Evolutionary conservation across 495 filamentous ascomycete species (phyloP).

Genomic region (Lasiosphaeriaceae sp.): DNA sequence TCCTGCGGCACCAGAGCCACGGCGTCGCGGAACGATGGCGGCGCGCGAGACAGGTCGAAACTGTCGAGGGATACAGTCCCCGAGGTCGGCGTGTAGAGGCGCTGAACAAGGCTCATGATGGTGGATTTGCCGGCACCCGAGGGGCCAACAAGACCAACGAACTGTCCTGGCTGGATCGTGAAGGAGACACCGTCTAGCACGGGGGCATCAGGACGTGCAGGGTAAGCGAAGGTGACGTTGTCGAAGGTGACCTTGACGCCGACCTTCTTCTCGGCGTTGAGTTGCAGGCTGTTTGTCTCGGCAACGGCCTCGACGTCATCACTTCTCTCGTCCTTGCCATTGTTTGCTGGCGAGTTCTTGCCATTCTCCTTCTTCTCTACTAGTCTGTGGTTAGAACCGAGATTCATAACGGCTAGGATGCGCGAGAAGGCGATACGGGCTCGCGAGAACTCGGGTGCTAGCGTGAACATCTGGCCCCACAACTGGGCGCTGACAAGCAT

Average conservation of each 20-base stretch:
- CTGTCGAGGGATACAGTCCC: conserved; percentile 53
- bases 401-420: conserved; percentile 10
- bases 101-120: conserved; percentile 59
- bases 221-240: conserved; percentile 56
- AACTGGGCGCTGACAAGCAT: conserved; percentile 29
- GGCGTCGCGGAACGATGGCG: conserved; percentile 42
- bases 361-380: not conserved
- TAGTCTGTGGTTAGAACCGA: conserved; percentile 7
- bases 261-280: conserved; percentile 41
- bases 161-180: conserved; percentile 59
- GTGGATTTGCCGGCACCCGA: conserved; percentile 71
- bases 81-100: conserved; percentile 54
- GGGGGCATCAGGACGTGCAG: conserved; percentile 47
- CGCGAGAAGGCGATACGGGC: conserved; percentile 18
- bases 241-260: conserved; percentile 51
- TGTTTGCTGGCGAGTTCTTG: no score
- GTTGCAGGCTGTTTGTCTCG: conserved; percentile 55
- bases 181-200: conserved; percentile 49
- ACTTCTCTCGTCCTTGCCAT: not conserved
- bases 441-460: conserved; percentile 28
- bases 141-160: conserved; percentile 63
- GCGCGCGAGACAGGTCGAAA: conserved; percentile 36
- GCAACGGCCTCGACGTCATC: conserved; percentile 41
- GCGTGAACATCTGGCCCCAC: conserved; percentile 27
- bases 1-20: conserved; percentile 62